A percentile compares a stretch with the other conserved stretches of the same genome.
Evolutionary conservation across 257 asterid genomes (phyloP).

Genomic region (Cordia subcordata): DNA sequence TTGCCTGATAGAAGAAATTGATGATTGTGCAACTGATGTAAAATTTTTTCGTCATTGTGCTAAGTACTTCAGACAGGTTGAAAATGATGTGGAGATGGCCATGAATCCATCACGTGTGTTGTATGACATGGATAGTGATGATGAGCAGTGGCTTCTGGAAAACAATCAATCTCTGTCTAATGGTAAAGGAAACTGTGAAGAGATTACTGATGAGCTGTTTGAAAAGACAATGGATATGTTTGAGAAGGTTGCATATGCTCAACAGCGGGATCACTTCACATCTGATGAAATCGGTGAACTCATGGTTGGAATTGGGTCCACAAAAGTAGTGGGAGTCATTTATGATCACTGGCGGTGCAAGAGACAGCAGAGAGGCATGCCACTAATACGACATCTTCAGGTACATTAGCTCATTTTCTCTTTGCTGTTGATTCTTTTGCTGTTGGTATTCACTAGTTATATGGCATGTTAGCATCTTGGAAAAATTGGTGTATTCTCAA

Average conservation of each 20-base stretch:
- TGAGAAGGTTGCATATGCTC: slow-evolving; percentile 73
- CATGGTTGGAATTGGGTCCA: slow-evolving; percentile 44
- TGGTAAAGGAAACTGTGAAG: slow-evolving; percentile 27
- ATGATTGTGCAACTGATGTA: slow-evolving; percentile 41
- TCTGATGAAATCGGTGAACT: slow-evolving; percentile 66
- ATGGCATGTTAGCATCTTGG: neutral
- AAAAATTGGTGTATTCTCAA: neutral
- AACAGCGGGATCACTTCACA: slow-evolving; percentile 52
- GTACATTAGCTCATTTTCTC: slow-evolving; percentile 27
- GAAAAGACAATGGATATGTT: slow-evolving; percentile 70
- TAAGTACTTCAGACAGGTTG: slow-evolving; percentile 69
- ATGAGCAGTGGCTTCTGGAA: slow-evolving; percentile 65
- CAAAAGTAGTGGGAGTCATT: slow-evolving; percentile 43
- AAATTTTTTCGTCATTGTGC: slow-evolving; percentile 49
- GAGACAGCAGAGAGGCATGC: slow-evolving; percentile 73
- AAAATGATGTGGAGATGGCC: slow-evolving; percentile 91
- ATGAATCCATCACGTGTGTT: slow-evolving; percentile 64
- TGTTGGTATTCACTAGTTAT: slow-evolving; percentile 6
- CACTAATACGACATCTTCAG: slow-evolving; percentile 90
- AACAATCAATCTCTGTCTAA: slow-evolving; percentile 17
- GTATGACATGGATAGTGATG: slow-evolving; percentile 94
- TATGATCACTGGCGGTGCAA: slow-evolving; percentile 73
- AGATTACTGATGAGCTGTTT: slow-evolving; percentile 62
- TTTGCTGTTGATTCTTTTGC: neutral
- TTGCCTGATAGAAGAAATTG: slow-evolving; percentile 55